Evolutionary conservation across 805 yeast genomes (phyloP).

Genomic region (Yarrowia sp.): DNA sequence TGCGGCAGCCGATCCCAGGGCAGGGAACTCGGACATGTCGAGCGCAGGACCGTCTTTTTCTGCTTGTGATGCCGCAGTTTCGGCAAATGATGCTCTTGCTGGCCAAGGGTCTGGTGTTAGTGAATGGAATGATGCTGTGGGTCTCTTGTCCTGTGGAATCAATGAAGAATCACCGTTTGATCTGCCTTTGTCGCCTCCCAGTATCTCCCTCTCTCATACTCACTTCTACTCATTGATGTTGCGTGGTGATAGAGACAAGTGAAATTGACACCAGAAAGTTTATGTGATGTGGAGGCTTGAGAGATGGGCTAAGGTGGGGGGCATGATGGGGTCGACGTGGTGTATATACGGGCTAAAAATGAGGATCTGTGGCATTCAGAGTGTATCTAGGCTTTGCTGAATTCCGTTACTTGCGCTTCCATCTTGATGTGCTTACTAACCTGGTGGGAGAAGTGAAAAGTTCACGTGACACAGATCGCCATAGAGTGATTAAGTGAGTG

Average conservation of each 20-base stretch:
- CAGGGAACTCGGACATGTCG: conserved; percentile 46
- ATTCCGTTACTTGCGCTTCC: background rate
- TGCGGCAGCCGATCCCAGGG: conserved; percentile 42
- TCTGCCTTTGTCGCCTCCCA: no score
- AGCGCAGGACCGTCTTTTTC: conserved; percentile 39
- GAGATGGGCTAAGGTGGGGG: background rate
- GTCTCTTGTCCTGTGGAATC: no score
- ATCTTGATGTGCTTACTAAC: conserved; percentile 2
- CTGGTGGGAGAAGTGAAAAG: background rate
- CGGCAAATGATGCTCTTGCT: conserved; percentile 37
- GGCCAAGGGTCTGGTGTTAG: conserved; percentile 38
- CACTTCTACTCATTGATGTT: conserved; percentile 38
- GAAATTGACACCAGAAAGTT: conserved; percentile 21
- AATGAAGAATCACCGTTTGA: no score
- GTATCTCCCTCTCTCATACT: background rate
- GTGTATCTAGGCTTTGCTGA: background rate
- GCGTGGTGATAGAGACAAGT: conserved; percentile 33
- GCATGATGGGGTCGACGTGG: background rate
- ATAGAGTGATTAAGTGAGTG: no score
- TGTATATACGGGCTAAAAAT: background rate
- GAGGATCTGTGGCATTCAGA: no score
- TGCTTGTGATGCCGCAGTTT: conserved; percentile 34
- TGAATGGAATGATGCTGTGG: background rate
- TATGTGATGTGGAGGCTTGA: conserved; percentile 21
- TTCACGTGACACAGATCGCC: conserved; percentile 6